Conservation (phyloP, 495 filamentous ascomycete genomes). For the Talaromyces trachyspermus region DNA sequence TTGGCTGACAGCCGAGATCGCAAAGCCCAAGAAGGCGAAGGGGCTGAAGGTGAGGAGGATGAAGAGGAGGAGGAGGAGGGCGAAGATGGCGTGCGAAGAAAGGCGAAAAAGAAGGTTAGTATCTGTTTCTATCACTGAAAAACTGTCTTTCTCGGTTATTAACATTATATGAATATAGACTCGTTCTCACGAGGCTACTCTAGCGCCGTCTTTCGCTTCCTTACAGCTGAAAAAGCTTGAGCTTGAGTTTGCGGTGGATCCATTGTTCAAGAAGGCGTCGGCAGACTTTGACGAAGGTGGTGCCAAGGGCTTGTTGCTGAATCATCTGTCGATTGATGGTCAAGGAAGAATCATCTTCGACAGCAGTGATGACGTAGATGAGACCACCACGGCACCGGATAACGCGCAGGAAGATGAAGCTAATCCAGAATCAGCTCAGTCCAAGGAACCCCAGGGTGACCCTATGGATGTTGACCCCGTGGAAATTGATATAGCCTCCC, state of each 20-base stretch:
- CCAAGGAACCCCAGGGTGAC: conserved; percentile 28
- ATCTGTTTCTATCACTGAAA: not conserved
- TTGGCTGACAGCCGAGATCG: conserved; percentile 84
- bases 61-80: conserved; percentile 75
- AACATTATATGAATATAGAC: conserved; percentile 25
- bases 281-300: conserved; percentile 98
- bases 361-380: conserved; percentile 86
- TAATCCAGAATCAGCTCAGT: conserved; percentile 27
- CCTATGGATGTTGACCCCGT: conserved; percentile 40
- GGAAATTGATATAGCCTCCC: conserved; percentile 68
- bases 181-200: conserved; percentile 83
- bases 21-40: conserved; percentile 63
- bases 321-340: conserved; percentile 88
- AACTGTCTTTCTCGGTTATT: not conserved
- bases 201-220: conserved; percentile 79
- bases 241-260: conserved; percentile 93
- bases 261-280: conserved; percentile 95
- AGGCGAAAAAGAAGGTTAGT: conserved; percentile 60
- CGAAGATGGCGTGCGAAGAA: conserved; percentile 73
- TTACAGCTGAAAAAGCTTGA: conserved; percentile 96
- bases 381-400: conserved; percentile 45
- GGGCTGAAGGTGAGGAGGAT: conserved; percentile 57
- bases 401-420: conserved; percentile 28
- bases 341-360: conserved; percentile 94
- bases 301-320: conserved; percentile 89